Conservation (phyloP, 1,284 basidiomycete species). For the Irpex sp. region DNA sequence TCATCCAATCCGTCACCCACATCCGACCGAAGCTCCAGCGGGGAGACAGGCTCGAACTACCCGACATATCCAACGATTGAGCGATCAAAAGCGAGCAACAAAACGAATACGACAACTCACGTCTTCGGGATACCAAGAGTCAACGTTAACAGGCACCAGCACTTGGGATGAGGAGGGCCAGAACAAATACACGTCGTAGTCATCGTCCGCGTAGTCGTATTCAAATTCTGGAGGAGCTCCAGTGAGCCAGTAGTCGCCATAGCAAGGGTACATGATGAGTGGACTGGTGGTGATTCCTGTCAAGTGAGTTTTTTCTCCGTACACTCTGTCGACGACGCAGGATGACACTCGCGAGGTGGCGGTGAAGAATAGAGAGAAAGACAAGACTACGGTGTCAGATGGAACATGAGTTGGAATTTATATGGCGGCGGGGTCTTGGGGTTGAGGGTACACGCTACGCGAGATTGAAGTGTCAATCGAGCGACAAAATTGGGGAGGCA, state of each 20-base stretch:
- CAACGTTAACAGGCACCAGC: constrained; percentile 1
- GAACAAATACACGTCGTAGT: constrained; percentile 7
- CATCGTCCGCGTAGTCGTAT: constrained; percentile 2
- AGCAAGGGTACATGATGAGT: neutral
- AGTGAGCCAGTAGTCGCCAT: neutral
- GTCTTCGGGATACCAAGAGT: neutral
- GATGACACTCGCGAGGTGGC: neutral
- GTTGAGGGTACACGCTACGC: neutral
- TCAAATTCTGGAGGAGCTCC: neutral
- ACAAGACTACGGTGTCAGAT: neutral
- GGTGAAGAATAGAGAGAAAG: neutral
- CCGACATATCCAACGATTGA: too few relatives aligned
- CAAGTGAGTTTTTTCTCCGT: neutral
- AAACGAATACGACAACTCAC: neutral
- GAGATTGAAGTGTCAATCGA: neutral
- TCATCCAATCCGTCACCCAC: neutral
- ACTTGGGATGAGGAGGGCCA: constrained; percentile 5
- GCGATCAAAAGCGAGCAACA: neutral
- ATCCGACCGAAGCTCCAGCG: neutral
- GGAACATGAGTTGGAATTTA: neutral
- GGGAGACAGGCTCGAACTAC: neutral
- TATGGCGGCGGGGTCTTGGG: neutral
- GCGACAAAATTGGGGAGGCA: neutral
- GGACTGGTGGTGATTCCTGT: neutral
- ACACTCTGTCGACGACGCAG: neutral